Conservation (phyloP, 176 grass and related monocot species). For the Bothriochloa decipiens region DNA sequence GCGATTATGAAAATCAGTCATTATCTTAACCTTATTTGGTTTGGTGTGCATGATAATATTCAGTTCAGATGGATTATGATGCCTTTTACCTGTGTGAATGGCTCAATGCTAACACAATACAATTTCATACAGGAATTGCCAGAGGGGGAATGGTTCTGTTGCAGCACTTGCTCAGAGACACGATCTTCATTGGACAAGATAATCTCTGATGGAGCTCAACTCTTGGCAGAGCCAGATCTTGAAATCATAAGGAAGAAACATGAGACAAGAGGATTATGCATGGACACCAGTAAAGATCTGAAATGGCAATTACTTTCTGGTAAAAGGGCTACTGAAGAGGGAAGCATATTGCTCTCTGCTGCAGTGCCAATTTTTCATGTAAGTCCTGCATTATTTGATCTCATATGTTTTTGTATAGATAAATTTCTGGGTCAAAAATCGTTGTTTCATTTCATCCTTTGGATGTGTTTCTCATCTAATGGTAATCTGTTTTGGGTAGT, state of each 20-base stretch:
- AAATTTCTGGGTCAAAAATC: not conserved
- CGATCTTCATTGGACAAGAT: constrained; percentile 67
- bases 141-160: constrained; percentile 90
- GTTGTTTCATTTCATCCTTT: constrained; percentile 13
- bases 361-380: constrained; percentile 93
- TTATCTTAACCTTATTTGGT: not conserved
- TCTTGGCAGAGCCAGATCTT: constrained; percentile 49
- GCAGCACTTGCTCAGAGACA: constrained; percentile 57
- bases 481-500: constrained; percentile 4
- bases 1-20: not conserved
- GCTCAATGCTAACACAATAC: constrained; percentile 1
- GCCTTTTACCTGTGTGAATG: not conserved
- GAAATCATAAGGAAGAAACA: constrained; percentile 79
- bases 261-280: constrained; percentile 49
- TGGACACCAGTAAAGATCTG: constrained; percentile 48
- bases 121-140: constrained; percentile 76
- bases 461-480: not conserved
- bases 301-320: constrained; percentile 87
- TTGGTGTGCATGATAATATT: constrained; percentile 22
- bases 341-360: constrained; percentile 64
- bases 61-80: constrained; percentile 5
- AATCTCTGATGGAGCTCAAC: constrained; percentile 56
- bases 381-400: constrained; percentile 26
- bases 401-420: constrained; percentile 14
- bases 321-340: constrained; percentile 63